Evolutionary conservation across 345 rosid genomes (phyloP).

Genomic region (Ceriops decandra): DNA sequence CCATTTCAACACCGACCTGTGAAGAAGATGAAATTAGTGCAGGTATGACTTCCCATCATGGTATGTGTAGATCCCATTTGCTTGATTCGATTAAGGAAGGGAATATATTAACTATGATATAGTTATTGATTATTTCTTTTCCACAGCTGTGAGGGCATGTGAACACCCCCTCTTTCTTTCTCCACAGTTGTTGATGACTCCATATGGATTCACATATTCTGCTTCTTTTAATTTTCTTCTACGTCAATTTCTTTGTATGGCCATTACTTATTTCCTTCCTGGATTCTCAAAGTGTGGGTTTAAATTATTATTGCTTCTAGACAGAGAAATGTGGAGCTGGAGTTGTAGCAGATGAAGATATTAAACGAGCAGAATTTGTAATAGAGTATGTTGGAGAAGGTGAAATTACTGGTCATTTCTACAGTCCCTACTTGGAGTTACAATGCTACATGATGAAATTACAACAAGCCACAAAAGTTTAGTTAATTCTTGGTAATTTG

Average conservation of each 20-base stretch:
- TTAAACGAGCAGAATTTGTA: constrained; percentile 79
- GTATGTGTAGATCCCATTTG: neutral
- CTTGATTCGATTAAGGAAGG: too few species aligned
- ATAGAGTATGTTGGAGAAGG: constrained; percentile 99
- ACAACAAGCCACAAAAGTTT: constrained; percentile 10
- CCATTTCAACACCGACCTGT: constrained; percentile 86
- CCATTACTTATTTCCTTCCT: constrained; percentile 10
- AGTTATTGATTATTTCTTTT: neutral
- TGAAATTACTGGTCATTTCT: constrained; percentile 26
- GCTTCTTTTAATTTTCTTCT: constrained; percentile 12
- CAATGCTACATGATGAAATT: neutral
- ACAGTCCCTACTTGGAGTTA: constrained; percentile 8
- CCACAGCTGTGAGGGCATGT: neutral
- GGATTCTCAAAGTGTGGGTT: constrained; percentile 21
- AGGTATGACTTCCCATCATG: constrained; percentile 42
- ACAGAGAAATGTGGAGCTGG: constrained; percentile 97
- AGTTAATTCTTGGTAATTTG: neutral
- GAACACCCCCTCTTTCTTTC: neutral
- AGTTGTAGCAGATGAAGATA: constrained; percentile 86
- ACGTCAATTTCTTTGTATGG: constrained; percentile 2
- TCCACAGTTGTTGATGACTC: too few species aligned
- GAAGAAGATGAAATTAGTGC: constrained; percentile 81
- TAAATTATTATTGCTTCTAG: constrained; percentile 52
- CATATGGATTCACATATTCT: neutral
- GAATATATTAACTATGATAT: neutral